Percentiles rank a stretch among this genome's conserved stretches.
phyloP scores from a whole-genome alignment of 2,329 filamentous ascomycete species.

The Periconia macrospinosa region DNA sequence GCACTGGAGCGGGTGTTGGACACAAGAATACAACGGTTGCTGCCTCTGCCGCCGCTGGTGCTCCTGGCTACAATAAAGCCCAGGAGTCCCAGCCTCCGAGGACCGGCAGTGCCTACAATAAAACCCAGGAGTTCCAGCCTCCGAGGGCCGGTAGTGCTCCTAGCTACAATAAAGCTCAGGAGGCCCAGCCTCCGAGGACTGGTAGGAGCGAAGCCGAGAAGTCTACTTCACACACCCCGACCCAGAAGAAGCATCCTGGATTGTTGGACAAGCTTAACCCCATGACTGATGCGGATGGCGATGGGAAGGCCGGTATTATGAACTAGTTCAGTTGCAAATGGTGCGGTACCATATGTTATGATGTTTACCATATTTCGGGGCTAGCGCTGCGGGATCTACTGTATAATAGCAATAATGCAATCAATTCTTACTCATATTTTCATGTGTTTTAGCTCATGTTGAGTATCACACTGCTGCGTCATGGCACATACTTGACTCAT shows the following conservation, averaged over 20 bases:
- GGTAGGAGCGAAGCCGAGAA: neutral
- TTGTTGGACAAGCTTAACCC: conserved; percentile 60
- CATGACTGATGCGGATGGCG: conserved; percentile 54
- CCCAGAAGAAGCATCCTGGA: conserved; percentile 45
- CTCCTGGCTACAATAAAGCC: no score
- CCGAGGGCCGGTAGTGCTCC: conserved; percentile 1
- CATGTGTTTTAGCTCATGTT: neutral
- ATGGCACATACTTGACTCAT: neutral
- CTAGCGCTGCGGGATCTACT: neutral
- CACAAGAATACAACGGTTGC: no score
- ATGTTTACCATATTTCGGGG: neutral
- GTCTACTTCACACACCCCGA: neutral
- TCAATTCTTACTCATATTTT: neutral
- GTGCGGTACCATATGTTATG: neutral
- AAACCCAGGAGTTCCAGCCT: neutral
- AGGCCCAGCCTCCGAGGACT: neutral
- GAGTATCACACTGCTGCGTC: neutral
- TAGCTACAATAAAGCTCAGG: no score
- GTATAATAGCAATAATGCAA: neutral
- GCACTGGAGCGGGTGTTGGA: no score
- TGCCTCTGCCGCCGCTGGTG: neutral
- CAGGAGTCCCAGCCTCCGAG: neutral
- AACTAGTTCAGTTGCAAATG: conserved; percentile 36
- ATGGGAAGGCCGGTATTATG: conserved; percentile 62
- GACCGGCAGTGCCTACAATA: neutral